A percentile compares a stretch with the other conserved stretches of the same genome.
These are phyloP conservation scores for Saururus chinensis DNA, from an alignment of 164 flowering plant genomes.

Conservation along the genomic window DNA sequence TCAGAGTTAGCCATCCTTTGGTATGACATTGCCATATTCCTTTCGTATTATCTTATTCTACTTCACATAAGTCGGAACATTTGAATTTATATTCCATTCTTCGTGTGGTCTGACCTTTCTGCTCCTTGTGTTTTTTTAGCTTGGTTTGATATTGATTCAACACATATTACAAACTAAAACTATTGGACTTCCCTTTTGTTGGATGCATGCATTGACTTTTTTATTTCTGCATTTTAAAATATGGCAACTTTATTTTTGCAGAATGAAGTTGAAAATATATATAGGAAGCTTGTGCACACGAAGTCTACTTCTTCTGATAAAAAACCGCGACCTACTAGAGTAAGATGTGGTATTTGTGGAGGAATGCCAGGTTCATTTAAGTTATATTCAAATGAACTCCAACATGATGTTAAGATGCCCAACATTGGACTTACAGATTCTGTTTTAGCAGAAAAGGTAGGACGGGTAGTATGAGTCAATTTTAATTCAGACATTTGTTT, in stretches of 20 bases:
- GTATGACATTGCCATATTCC: too few relatives aligned
- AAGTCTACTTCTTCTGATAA: conserved; percentile 17
- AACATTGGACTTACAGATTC: conserved; percentile 16
- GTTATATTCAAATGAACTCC: conserved; percentile 33
- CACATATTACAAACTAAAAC: too few relatives aligned
- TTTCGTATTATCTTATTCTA: too few relatives aligned
- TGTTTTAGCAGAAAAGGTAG: conserved; percentile 36
- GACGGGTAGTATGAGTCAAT: background rate
- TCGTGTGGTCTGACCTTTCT: too few relatives aligned
- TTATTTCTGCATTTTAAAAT: background rate
- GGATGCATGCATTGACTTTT: too few relatives aligned
- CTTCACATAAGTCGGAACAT: too few relatives aligned
- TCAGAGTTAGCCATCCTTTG: too few relatives aligned
- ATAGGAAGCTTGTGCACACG: conserved; percentile 21
- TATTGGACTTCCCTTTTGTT: too few relatives aligned
- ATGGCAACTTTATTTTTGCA: conserved; percentile 13
- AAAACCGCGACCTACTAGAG: conserved; percentile 16
- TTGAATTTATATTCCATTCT: too few relatives aligned
- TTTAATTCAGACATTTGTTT: background rate
- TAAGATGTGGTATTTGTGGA: conserved; percentile 52
- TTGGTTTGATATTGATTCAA: background rate
- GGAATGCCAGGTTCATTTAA: conserved; percentile 33
- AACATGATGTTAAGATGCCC: conserved; percentile 13
- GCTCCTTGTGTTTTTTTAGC: too few relatives aligned
- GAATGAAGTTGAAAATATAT: conserved; percentile 60